A percentile compares a stretch with the other conserved stretches of the same genome.
Conservation (phyloP, 2,329 filamentous ascomycete genomes). For the Trichoderma semiorbis region DNA sequence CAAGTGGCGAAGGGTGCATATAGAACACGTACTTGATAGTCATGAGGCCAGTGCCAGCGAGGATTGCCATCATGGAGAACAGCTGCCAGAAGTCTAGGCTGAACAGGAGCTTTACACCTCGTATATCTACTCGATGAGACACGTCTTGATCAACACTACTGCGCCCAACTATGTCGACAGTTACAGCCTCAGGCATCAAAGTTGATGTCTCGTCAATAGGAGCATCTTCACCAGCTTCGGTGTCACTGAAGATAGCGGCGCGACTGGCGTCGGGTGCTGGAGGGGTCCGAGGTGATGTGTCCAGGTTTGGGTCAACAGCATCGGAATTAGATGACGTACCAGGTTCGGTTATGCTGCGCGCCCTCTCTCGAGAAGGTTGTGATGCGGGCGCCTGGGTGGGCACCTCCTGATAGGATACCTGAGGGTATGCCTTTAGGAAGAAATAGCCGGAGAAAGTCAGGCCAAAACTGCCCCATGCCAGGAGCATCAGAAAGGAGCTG, state of each 20-base stretch:
- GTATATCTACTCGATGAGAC: conserved; percentile 84
- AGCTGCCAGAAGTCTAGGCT: conserved; percentile 85
- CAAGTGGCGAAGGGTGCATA: background rate
- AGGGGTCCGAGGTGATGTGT: background rate
- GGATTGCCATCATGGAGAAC: conserved; percentile 81
- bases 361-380: background rate
- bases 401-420: conserved; percentile 54
- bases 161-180: conserved; percentile 50
- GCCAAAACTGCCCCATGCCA: conserved; percentile 74
- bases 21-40: conserved; percentile 80
- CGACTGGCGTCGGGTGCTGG: conserved; percentile 2
- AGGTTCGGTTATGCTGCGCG: conserved; percentile 11
- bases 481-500: conserved; percentile 72
- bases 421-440: conserved; percentile 71
- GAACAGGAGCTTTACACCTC: conserved; percentile 70
- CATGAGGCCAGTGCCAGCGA: conserved; percentile 94
- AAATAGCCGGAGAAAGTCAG: conserved; percentile 77
- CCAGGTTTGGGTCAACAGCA: background rate
- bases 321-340: conserved; percentile 15
- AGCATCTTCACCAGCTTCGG: conserved; percentile 29
- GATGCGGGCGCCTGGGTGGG: conserved; percentile 32
- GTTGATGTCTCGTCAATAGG: conserved; percentile 74
- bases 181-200: conserved; percentile 64
- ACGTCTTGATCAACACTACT: conserved; percentile 67
- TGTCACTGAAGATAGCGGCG: background rate